phyloP scores from a whole-genome alignment of 805 yeast species.

The Saccharomycopsis sp. region DNA sequence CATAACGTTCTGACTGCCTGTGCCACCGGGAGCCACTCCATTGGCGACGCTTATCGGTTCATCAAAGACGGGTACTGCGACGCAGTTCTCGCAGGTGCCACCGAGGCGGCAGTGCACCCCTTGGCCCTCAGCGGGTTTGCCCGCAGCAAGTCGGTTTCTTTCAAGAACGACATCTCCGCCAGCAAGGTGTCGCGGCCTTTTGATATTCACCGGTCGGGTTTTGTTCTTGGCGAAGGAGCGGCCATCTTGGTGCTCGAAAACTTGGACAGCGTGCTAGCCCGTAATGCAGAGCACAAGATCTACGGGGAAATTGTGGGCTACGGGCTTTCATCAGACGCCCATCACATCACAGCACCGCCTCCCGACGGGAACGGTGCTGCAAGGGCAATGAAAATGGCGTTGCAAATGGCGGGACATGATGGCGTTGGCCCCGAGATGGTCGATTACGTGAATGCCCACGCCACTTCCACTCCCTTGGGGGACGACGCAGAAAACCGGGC shows the following conservation, averaged over 20 bases:
- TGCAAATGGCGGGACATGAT: constrained; percentile 38
- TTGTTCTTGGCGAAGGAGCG: constrained; percentile 89
- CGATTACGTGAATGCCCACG: constrained; percentile 90
- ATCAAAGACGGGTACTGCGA: constrained; percentile 74
- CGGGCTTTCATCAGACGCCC: constrained; percentile 86
- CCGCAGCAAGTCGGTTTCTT: constrained; percentile 71
- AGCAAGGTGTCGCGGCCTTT: constrained; percentile 75
- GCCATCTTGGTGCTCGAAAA: constrained; percentile 75
- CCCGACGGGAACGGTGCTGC: constrained; percentile 78
- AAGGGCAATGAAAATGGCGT: constrained; percentile 73
- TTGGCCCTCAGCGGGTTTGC: constrained; percentile 85
- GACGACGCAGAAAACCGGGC: constrained; percentile 84
- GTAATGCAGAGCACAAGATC: constrained; percentile 49
- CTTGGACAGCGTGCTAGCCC: constrained; percentile 58
- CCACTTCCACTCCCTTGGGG: constrained; percentile 86
- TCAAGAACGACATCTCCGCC: constrained; percentile 55
- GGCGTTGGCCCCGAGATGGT: constrained; percentile 36
- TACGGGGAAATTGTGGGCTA: constrained; percentile 81
- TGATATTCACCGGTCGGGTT: constrained; percentile 70
- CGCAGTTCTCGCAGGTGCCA: constrained; percentile 89
- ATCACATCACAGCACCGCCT: constrained; percentile 87
- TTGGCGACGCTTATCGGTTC: constrained; percentile 86
- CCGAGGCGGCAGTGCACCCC: constrained; percentile 84
- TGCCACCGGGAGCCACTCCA: constrained; percentile 89
- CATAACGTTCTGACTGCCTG: constrained; percentile 92